A percentile compares a stretch with the other conserved stretches of the same genome.
Conservation (phyloP, 805 yeast genomes). For the Metschnikowia lochheadii region DNA sequence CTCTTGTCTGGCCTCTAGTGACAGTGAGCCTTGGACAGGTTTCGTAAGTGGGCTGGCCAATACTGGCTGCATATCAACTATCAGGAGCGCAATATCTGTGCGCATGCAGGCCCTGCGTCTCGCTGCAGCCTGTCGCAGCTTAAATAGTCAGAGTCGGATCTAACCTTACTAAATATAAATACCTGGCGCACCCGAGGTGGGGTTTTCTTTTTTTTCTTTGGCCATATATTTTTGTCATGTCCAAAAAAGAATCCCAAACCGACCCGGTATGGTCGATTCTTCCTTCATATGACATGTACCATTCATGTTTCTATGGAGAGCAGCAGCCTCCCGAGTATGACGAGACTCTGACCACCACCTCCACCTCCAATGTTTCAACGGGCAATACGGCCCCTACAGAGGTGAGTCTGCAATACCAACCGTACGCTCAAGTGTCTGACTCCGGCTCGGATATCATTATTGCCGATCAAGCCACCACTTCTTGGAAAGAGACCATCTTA, state of each 20-base stretch:
- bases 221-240: not conserved
- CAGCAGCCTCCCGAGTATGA: conserved; percentile 16
- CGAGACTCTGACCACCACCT: conserved; percentile 8
- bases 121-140: not conserved
- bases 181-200: not conserved
- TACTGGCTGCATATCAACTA: not conserved
- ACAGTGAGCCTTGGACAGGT: too few species aligned
- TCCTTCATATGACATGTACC: conserved; percentile 38
- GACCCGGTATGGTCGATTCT: conserved; percentile 37
- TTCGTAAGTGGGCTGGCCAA: not conserved
- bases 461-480: conserved; percentile 31
- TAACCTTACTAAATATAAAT: not conserved
- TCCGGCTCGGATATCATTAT: conserved; percentile 19
- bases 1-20: too few species aligned
- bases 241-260: conserved; percentile 1
- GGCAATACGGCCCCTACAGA: not conserved
- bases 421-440: not conserved
- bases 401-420: not conserved
- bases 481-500: conserved; percentile 37
- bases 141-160: not conserved
- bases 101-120: not conserved
- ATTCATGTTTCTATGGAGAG: conserved; percentile 12
- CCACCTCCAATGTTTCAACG: conserved; percentile 1
- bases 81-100: not conserved
- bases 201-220: not conserved